phyloP scores from a whole-genome alignment of 306 rosid species.

The Hippophae tibetana region DNA sequence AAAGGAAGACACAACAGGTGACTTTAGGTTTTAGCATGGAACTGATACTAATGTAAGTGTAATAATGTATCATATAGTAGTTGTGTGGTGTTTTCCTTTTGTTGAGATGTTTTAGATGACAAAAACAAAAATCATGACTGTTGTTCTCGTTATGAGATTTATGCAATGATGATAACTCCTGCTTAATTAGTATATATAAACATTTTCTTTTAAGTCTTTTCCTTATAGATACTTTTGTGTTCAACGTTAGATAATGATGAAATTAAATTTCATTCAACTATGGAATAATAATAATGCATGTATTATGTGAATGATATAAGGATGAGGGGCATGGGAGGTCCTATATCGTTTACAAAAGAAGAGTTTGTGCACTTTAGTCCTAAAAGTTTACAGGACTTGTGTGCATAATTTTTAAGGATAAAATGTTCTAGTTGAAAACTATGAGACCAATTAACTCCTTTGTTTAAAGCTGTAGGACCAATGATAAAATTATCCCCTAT shows the following conservation, averaged over 20 bases:
- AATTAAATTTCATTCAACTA: constrained; percentile 19
- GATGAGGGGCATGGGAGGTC: constrained; percentile 3
- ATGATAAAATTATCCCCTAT: no score
- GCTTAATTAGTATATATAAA: constrained; percentile 32
- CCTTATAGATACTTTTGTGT: constrained; percentile 13
- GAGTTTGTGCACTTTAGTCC: no score
- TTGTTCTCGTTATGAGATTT: constrained; percentile 33
- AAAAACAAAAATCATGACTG: constrained; percentile 32
- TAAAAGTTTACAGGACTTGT: no score
- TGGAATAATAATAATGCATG: constrained; percentile 17
- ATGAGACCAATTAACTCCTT: no score
- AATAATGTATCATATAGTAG: constrained; percentile 41
- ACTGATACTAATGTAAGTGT: constrained; percentile 33
- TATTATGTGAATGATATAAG: constrained; percentile 24
- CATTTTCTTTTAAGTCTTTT: constrained; percentile 18
- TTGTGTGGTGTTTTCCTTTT: constrained; percentile 32
- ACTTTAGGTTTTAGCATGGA: constrained; percentile 43
- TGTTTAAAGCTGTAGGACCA: no score
- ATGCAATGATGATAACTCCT: constrained; percentile 19
- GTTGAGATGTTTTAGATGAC: constrained; percentile 39
- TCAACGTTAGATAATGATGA: constrained; percentile 26
- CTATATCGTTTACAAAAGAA: no score
- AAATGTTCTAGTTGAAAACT: no score
- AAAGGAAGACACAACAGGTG: constrained; percentile 31
- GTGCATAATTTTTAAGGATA: no score